These are phyloP conservation scores for Fusarium chlamydosporum DNA, from an alignment of 2,329 filamentous ascomycete species.

Conservation along the genomic window DNA sequence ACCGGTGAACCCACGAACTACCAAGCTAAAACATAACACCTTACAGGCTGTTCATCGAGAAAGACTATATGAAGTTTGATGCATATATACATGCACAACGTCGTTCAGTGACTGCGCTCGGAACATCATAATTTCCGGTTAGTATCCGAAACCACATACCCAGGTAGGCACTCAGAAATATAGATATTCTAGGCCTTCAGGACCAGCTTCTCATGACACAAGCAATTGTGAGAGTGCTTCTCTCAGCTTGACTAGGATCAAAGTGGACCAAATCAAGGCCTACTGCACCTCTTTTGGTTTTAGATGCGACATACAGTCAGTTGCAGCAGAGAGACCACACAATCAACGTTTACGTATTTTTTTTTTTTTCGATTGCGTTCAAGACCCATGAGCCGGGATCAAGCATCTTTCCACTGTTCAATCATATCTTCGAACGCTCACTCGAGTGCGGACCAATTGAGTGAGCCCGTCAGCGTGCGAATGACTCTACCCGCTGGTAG, in stretches of 20 bases:
- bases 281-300: conserved; percentile 22
- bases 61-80: not conserved
- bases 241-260: conserved; percentile 38
- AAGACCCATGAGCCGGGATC: conserved; percentile 46
- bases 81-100: not conserved
- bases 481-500: conserved; percentile 42
- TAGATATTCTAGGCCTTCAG: conserved; percentile 10
- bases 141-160: conserved; percentile 36
- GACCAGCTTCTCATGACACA: conserved; percentile 10
- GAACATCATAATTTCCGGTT: conserved; percentile 15
- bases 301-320: conserved; percentile 20
- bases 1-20: too few relatives aligned
- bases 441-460: conserved; percentile 45
- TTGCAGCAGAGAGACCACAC: conserved; percentile 22
- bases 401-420: conserved; percentile 49
- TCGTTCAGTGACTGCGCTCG: not conserved
- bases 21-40: not conserved
- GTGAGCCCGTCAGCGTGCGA: conserved; percentile 27
- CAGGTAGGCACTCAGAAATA: conserved; percentile 5
- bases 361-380: conserved; percentile 28
- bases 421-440: conserved; percentile 46
- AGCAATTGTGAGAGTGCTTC: conserved; percentile 38
- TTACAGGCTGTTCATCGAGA: not conserved
- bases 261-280: conserved; percentile 32
- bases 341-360: conserved; percentile 27